Evolutionary conservation across 306 rosid genomes (phyloP).

Genomic region (Quercus glauca): DNA sequence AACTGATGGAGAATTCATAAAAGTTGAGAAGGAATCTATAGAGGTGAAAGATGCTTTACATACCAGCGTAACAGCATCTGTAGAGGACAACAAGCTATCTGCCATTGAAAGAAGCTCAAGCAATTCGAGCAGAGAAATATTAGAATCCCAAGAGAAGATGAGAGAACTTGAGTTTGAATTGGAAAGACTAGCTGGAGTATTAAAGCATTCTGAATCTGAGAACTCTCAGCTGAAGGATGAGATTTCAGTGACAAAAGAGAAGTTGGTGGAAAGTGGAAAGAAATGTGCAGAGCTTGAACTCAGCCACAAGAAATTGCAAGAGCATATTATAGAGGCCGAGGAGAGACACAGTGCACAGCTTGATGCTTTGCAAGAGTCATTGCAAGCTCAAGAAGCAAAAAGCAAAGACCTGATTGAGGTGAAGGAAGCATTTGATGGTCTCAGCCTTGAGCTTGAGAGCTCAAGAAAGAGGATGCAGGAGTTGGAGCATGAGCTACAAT

Average conservation of each 20-base stretch:
- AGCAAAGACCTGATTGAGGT: slow-evolving; percentile 60
- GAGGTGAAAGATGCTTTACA: slow-evolving; percentile 40
- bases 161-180: slow-evolving; percentile 75
- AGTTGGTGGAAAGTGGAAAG: slow-evolving; percentile 55
- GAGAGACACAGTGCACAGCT: slow-evolving; percentile 60
- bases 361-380: slow-evolving; percentile 58
- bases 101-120: slow-evolving; percentile 51
- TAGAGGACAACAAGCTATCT: slow-evolving; percentile 37
- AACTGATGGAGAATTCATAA: slow-evolving; percentile 88
- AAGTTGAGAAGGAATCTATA: slow-evolving; percentile 82
- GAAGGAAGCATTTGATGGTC: slow-evolving; percentile 65
- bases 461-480: slow-evolving; percentile 63
- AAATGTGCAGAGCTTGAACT: slow-evolving; percentile 62
- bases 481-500: slow-evolving; percentile 58
- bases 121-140: slow-evolving; percentile 62
- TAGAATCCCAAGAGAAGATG: slow-evolving; percentile 82
- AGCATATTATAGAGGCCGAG: slow-evolving; percentile 59
- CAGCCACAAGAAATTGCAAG: slow-evolving; percentile 63
- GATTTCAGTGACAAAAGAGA: slow-evolving; percentile 53
- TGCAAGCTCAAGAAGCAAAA: slow-evolving; percentile 66
- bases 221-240: slow-evolving; percentile 70
- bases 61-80: slow-evolving; percentile 15
- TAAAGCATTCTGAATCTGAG: slow-evolving; percentile 76
- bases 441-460: slow-evolving; percentile 62
- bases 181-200: slow-evolving; percentile 47